Conservation (phyloP, 306 rosid genomes). For the Vicia sativa region DNA sequence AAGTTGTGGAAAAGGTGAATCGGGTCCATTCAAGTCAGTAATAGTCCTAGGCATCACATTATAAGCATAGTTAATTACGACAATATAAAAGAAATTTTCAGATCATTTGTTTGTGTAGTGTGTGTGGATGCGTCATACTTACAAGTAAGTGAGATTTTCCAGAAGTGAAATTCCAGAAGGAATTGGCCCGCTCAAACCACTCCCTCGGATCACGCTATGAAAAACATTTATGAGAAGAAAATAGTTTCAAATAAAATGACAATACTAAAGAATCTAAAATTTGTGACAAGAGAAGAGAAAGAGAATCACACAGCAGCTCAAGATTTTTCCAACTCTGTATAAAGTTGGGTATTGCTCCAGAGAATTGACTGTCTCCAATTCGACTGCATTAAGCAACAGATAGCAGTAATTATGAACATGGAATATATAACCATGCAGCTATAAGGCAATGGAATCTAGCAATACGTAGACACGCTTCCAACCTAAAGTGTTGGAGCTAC, state of each 20-base stretch:
- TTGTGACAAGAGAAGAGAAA: not conserved
- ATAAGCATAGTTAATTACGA: not conserved
- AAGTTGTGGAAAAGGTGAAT: constrained; percentile 57
- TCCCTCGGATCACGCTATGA: constrained; percentile 59
- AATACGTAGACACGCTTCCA: not conserved
- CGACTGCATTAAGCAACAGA: constrained; percentile 53
- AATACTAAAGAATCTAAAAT: not conserved
- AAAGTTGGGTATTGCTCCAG: constrained; percentile 64
- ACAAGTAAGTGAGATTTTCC: constrained; percentile 55
- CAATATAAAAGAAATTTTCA: not conserved
- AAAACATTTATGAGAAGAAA: not conserved
- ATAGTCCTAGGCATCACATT: constrained; percentile 59
- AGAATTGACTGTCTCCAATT: constrained; percentile 54
- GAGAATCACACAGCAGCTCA: constrained; percentile 46
- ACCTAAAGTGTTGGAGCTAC: not conserved
- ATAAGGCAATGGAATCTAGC: too few relatives aligned
- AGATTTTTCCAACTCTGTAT: constrained; percentile 62
- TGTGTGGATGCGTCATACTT: constrained; percentile 35
- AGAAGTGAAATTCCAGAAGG: constrained; percentile 57
- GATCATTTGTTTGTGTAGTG: not conserved
- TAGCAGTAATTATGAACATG: not conserved
- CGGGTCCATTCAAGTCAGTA: constrained; percentile 60
- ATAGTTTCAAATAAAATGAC: constrained; percentile 18
- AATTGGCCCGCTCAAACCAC: constrained; percentile 80
- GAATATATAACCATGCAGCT: not conserved